A percentile compares a stretch with the other conserved stretches of the same genome.
Evolutionary conservation across 768 basidiomycete species (phyloP).

Genomic region (Imleria badia): DNA sequence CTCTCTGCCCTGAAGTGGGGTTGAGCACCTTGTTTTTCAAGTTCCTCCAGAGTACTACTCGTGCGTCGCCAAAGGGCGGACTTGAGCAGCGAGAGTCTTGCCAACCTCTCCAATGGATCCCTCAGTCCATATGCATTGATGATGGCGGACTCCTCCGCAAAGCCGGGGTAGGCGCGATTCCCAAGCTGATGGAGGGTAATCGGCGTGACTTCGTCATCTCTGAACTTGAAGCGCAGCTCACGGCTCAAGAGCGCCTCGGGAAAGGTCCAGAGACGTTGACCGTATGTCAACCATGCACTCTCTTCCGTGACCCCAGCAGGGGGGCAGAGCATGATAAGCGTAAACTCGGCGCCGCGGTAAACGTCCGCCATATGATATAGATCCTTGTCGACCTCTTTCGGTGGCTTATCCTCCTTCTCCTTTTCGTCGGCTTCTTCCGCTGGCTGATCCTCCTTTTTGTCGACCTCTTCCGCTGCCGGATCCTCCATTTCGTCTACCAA

Average conservation of each 20-base stretch:
- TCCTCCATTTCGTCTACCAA: not conserved
- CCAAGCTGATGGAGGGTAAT: constrained; percentile 27
- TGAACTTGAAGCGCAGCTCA: constrained; percentile 14
- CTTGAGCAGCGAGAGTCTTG: constrained; percentile 21
- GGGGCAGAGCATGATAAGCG: constrained; percentile 21
- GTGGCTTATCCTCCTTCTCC: no score
- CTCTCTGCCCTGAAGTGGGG: constrained; percentile 15
- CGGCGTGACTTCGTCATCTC: constrained; percentile 7
- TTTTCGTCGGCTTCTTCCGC: no score
- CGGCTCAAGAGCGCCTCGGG: constrained; percentile 24
- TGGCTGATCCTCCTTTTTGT: no score
- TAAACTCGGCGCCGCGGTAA: constrained; percentile 22
- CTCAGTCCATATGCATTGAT: constrained; percentile 19
- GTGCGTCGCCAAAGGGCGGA: constrained; percentile 25
- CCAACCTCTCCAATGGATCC: constrained; percentile 25
- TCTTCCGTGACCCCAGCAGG: not conserved
- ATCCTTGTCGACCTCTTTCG: no score
- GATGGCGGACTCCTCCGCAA: constrained; percentile 20
- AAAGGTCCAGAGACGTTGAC: constrained; percentile 27
- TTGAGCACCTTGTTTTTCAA: not conserved
- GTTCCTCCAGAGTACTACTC: not conserved
- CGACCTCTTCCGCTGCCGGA: not conserved
- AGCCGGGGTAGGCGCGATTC: constrained; percentile 16
- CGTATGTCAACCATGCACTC: constrained; percentile 16
- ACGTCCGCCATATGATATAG: constrained; percentile 26